Base-by-base conservation (phyloP, 805 yeast species). In the Ogataea trehalophila region DNA sequence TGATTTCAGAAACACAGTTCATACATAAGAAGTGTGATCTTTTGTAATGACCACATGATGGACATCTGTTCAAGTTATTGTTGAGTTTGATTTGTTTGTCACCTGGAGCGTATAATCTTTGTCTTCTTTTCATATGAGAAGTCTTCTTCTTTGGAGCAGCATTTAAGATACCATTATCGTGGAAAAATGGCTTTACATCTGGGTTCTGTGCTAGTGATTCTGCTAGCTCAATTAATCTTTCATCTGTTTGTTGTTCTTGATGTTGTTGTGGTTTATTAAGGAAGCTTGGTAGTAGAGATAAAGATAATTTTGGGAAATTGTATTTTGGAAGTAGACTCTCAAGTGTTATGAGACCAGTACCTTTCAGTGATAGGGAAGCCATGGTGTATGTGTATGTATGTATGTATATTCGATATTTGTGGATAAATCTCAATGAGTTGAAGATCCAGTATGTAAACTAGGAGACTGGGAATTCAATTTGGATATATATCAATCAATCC, bases 111-210 rank as follows among this genome's bases (percentile, higher is more conserved):
- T 87, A 79, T 56, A 85, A 80, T 70, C 91, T 81, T 63, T 80
- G 84, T 67, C 97, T 83, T 61, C 87, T 86, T 67, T 88, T 87
- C 70, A 80, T 80, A 65, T 89, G 88, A 7, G 98, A 89, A 2
- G 81, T 81, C 67, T 90, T 91, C 79, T 91, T 90, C 74, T 94
- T 94, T 46, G 99, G 98, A 6, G 83, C 97, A 6, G 99, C 99
- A 55, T 74, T 73, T 45, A 88, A 71, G 31, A 87, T 77, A n/a
- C 95, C 96, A 54, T 81, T 76, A 55, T 81, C 86, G 31, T 74
- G 66, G 65, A 75, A 74, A 48, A 70, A 65, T 48, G 74, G 72
- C 5, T 70, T 74, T 31, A 60, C 61, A 11, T 63, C 66, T 6
- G 56, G 48, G 34, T 33, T 44, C 15, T 66, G 66, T 49, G 69